phyloP scores from a whole-genome alignment of 176 grass and related monocot genomes.

The Raddia guianensis region DNA sequence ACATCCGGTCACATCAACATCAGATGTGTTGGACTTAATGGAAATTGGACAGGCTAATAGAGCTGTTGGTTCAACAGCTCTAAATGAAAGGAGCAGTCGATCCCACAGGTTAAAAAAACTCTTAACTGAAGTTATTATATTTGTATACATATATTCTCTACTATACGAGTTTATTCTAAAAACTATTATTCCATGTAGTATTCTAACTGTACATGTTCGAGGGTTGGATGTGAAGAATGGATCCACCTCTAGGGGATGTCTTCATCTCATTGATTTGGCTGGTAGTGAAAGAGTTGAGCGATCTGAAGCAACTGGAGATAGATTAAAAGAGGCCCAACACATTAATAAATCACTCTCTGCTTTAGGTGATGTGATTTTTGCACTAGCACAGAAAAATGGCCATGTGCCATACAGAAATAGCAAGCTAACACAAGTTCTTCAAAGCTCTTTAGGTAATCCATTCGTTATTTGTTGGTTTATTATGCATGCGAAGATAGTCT shows the following conservation, averaged over 20 bases:
- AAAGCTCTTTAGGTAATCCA: constrained; percentile 85
- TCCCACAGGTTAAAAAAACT: constrained; percentile 73
- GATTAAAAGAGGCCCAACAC: constrained; percentile 93
- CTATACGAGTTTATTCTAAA: constrained; percentile 25
- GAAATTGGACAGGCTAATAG: constrained; percentile 89
- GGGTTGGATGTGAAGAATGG: constrained; percentile 87
- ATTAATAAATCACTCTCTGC: constrained; percentile 96
- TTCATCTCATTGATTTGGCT: constrained; percentile 95
- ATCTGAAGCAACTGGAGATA: constrained; percentile 90
- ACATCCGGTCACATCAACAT: constrained; percentile 80
- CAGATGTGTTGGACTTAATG: constrained; percentile 93
- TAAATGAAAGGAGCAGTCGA: constrained; percentile 95
- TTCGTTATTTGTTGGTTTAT: constrained; percentile 26
- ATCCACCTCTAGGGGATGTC: constrained; percentile 81
- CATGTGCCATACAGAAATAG: constrained; percentile 96
- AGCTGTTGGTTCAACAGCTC: constrained; percentile 84
- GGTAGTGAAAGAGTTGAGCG: constrained; percentile 88
- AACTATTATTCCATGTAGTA: constrained; percentile 50
- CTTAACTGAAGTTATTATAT: background rate
- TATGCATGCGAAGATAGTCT: constrained; percentile 2
- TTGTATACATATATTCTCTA: background rate
- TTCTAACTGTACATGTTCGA: constrained; percentile 91
- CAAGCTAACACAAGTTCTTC: constrained; percentile 98
- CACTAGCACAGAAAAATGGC: constrained; percentile 73
- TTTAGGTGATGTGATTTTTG: constrained; percentile 93